A percentile compares a stretch with the other conserved stretches of the same genome.
Conservation (phyloP, 2,329 filamentous ascomycete genomes). For the Arthrobotrys conoides region DNA sequence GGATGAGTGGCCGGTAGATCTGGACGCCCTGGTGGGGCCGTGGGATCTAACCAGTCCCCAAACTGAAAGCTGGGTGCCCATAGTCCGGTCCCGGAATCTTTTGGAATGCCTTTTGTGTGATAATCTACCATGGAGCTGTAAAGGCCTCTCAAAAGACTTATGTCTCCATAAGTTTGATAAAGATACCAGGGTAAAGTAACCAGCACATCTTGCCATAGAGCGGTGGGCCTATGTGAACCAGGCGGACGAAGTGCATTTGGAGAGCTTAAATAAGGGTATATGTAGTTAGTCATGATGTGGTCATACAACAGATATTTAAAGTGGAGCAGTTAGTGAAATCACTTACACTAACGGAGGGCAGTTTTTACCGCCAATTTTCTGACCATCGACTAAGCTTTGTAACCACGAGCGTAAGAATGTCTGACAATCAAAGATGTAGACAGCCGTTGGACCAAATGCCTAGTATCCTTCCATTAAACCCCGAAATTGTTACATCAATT, state of each 20-base stretch:
- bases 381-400: conserved; percentile 68
- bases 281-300: neutral
- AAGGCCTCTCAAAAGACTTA: conserved; percentile 66
- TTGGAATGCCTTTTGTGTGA: conserved; percentile 67
- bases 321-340: neutral
- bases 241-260: conserved; percentile 44
- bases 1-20: conserved; percentile 67
- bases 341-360: conserved; percentile 65
- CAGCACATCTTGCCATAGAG: conserved; percentile 69
- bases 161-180: conserved; percentile 68
- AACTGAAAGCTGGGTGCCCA: conserved; percentile 68
- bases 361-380: conserved; percentile 64
- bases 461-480: conserved; percentile 64
- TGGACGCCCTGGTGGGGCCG: conserved; percentile 68
- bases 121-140: conserved; percentile 68
- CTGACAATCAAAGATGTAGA: conserved; percentile 72
- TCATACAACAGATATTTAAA: neutral
- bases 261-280: conserved; percentile 18
- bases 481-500: neutral
- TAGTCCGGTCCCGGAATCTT: conserved; percentile 65
- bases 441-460: conserved; percentile 71
- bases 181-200: conserved; percentile 68
- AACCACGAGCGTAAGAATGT: conserved; percentile 72
- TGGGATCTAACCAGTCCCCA: conserved; percentile 71
- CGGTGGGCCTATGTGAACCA: conserved; percentile 60